Evolutionary conservation across 1,139 yeast species (phyloP).

Genomic region (Spathaspora sp.): DNA sequence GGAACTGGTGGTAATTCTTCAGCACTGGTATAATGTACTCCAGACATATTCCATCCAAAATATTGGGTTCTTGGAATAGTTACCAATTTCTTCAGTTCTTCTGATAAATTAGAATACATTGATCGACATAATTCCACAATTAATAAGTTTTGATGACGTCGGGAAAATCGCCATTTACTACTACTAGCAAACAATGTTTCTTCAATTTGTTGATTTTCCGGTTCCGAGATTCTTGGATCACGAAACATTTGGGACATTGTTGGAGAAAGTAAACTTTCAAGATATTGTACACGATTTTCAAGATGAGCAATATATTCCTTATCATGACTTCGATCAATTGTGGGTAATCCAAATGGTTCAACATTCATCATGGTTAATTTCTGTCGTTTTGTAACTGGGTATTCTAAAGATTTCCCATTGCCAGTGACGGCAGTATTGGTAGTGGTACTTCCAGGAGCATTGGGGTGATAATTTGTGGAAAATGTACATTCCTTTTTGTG

Average conservation of each 20-base stretch:
- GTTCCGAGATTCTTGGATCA: conserved; percentile 15
- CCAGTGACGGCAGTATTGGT: not conserved
- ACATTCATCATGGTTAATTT: conserved; percentile 9
- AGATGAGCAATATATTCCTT: conserved; percentile 30
- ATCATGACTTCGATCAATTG: conserved; percentile 15
- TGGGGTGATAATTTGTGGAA: conserved; percentile 9
- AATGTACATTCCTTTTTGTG: conserved; percentile 43
- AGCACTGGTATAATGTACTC: conserved; percentile 48
- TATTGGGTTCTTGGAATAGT: conserved; percentile 56
- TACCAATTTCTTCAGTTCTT: conserved; percentile 37
- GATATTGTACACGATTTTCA: conserved; percentile 41
- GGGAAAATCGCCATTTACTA: conserved; percentile 51
- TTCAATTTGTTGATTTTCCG: conserved; percentile 20
- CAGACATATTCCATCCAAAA: conserved; percentile 69
- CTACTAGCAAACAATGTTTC: conserved; percentile 22
- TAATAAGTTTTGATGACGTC: conserved; percentile 51
- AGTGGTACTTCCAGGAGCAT: conserved; percentile 1
- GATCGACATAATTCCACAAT: conserved; percentile 45
- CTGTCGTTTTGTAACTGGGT: conserved; percentile 11
- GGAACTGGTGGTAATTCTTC: conserved; percentile 41
- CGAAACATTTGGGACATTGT: conserved; percentile 19
- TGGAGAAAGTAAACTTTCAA: conserved; percentile 31
- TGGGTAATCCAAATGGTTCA: conserved; percentile 23
- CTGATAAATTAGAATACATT: conserved; percentile 37
- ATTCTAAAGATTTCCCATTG: not conserved